These are phyloP conservation scores for Taphrina betulina DNA, from an alignment of 1,139 yeast genomes.

Conservation along the genomic window DNA sequence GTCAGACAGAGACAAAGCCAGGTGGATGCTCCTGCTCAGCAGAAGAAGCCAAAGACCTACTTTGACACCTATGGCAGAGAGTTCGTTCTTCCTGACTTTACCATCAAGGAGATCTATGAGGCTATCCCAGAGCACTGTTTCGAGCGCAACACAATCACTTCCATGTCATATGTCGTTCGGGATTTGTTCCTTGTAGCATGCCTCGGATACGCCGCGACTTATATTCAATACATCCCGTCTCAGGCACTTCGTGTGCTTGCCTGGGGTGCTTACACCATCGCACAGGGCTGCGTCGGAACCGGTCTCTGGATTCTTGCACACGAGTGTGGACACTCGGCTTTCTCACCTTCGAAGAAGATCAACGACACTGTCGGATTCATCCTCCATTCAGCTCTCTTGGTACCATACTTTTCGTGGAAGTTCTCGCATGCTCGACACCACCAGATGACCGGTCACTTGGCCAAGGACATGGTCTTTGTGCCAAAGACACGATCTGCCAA, in stretches of 20 bases:
- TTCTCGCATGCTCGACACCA: conserved; percentile 80
- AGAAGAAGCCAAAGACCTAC: conserved; percentile 21
- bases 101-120: conserved; percentile 68
- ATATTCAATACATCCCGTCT: conserved; percentile 55
- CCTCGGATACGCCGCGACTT: conserved; percentile 57
- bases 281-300: conserved; percentile 68
- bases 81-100: conserved; percentile 69
- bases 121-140: conserved; percentile 77
- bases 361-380: conserved; percentile 82
- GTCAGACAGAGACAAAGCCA: conserved; percentile 7
- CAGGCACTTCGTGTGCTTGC: conserved; percentile 52
- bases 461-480: conserved; percentile 78
- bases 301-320: conserved; percentile 87
- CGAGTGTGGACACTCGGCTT: conserved; percentile 89
- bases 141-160: conserved; percentile 59
- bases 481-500: conserved; percentile 49
- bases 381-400: conserved; percentile 71
- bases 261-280: conserved; percentile 59
- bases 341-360: conserved; percentile 65
- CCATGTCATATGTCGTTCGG: conserved; percentile 63
- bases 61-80: conserved; percentile 52
- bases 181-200: conserved; percentile 57
- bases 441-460: conserved; percentile 79
- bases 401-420: conserved; percentile 87
- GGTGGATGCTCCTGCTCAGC: background rate